phyloP scores from a whole-genome alignment of 2,329 filamentous ascomycete genomes.

The Bipolaris zeicola region DNA sequence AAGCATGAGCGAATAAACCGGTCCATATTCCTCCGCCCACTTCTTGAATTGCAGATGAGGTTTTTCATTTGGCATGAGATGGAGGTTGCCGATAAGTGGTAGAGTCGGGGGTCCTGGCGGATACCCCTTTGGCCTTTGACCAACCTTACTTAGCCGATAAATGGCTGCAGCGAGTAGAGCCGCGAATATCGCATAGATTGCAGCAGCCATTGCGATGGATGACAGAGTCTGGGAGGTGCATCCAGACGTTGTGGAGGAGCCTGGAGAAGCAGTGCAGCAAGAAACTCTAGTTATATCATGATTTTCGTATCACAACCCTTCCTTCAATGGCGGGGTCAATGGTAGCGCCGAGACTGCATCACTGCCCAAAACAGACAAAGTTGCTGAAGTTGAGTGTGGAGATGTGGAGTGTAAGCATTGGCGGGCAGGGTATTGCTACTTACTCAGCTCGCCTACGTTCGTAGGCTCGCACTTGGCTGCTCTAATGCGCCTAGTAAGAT shows the following conservation, averaged over 20 bases:
- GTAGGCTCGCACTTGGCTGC: background rate
- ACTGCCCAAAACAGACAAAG: background rate
- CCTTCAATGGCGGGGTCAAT: background rate
- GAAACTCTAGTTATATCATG: background rate
- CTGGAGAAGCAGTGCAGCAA: background rate
- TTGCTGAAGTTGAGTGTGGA: background rate
- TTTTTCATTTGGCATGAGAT: slow-evolving; percentile 54
- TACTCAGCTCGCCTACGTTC: background rate
- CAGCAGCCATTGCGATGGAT: slow-evolving; percentile 6
- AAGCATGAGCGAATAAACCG: slow-evolving; percentile 58
- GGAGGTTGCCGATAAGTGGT: slow-evolving; percentile 59
- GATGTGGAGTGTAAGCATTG: background rate
- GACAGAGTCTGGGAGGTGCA: background rate
- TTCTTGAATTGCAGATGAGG: slow-evolving; percentile 56
- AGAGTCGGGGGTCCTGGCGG: slow-evolving; percentile 60
- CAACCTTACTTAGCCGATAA: slow-evolving; percentile 20
- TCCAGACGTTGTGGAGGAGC: background rate
- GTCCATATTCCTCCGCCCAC: slow-evolving; percentile 60
- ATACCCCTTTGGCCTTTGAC: slow-evolving; percentile 43
- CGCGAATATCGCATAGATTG: background rate
- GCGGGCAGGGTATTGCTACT: background rate
- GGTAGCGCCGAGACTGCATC: background rate
- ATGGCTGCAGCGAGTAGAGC: background rate
- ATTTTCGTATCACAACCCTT: background rate
- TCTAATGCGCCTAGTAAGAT: background rate